Percentiles rank a stretch among this genome's conserved stretches.
Evolutionary conservation across 2,329 filamentous ascomycete genomes (phyloP).

Genomic region (Xylaria sp.): DNA sequence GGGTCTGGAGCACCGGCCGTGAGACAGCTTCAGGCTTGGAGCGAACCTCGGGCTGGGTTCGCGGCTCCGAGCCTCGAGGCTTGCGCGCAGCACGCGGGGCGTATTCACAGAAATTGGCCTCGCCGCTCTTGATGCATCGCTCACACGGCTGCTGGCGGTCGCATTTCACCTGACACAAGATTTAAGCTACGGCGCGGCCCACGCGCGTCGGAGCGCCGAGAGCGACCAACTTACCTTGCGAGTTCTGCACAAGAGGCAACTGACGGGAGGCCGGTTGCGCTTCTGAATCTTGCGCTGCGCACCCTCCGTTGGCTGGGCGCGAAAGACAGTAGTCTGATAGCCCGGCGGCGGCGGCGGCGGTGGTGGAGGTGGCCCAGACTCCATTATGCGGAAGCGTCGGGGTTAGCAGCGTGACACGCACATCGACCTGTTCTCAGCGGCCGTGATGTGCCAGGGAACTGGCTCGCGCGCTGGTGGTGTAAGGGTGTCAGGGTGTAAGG

Average conservation of each 20-base stretch:
- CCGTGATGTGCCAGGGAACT: neutral
- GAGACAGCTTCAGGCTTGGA: constrained; percentile 46
- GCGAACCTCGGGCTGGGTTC: constrained; percentile 46
- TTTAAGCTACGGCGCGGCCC: constrained; percentile 25
- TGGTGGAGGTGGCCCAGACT: constrained; percentile 42
- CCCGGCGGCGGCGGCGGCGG: constrained; percentile 35
- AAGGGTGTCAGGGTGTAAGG: neutral
- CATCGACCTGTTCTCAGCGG: neutral
- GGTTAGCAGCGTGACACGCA: constrained; percentile 38
- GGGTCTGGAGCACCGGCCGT: constrained; percentile 50
- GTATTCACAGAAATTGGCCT: constrained; percentile 53
- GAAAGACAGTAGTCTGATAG: constrained; percentile 53
- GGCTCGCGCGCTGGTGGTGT: constrained; percentile 22
- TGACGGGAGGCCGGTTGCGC: constrained; percentile 53
- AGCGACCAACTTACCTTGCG: constrained; percentile 48
- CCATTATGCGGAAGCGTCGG: constrained; percentile 47
- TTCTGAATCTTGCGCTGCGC: constrained; percentile 53
- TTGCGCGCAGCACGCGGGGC: constrained; percentile 51
- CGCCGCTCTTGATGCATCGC: constrained; percentile 54
- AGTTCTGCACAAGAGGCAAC: constrained; percentile 51
- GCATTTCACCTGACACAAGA: constrained; percentile 51
- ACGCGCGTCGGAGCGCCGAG: constrained; percentile 8
- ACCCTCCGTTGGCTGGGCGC: constrained; percentile 51
- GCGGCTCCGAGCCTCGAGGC: constrained; percentile 47
- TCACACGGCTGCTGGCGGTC: constrained; percentile 55